phyloP scores from a whole-genome alignment of 306 rosid genomes.

The Carpinus fangiana region DNA sequence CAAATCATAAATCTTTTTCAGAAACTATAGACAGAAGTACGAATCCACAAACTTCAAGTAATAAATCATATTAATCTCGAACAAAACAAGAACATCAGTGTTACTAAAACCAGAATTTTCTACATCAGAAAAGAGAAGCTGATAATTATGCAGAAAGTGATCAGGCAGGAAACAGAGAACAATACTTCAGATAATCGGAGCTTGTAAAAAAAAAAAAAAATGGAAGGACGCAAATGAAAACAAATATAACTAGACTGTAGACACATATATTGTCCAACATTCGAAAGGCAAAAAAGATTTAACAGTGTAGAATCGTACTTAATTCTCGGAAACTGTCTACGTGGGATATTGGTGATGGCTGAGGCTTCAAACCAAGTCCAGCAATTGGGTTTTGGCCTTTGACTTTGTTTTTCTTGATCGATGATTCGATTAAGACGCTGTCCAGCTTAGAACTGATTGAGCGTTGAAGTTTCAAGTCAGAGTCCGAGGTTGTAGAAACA shows the following conservation, averaged over 20 bases:
- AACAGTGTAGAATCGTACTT: constrained; percentile 18
- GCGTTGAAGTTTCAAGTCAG: constrained; percentile 22
- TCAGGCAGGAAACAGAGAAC: background rate
- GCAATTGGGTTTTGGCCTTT: constrained; percentile 10
- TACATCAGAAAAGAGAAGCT: background rate
- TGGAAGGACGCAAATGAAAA: background rate
- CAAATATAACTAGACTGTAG: background rate
- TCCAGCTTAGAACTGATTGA: constrained; percentile 21
- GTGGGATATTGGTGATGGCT: constrained; percentile 2
- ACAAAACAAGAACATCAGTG: background rate
- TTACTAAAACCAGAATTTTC: background rate
- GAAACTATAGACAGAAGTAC: background rate
- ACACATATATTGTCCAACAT: background rate
- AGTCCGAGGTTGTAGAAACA: constrained; percentile 23
- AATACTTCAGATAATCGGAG: background rate
- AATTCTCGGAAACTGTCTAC: constrained; percentile 18
- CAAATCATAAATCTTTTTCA: background rate
- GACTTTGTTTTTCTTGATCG: constrained; percentile 4
- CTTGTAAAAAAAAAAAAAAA: background rate
- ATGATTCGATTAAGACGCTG: background rate
- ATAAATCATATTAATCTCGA: background rate
- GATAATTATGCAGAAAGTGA: background rate
- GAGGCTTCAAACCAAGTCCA: constrained; percentile 16
- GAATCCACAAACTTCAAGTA: background rate
- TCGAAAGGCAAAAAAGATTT: background rate